Evolutionary conservation across 139 green algal species (phyloP).

Genomic region (Edaphochlamys debaryana): DNA sequence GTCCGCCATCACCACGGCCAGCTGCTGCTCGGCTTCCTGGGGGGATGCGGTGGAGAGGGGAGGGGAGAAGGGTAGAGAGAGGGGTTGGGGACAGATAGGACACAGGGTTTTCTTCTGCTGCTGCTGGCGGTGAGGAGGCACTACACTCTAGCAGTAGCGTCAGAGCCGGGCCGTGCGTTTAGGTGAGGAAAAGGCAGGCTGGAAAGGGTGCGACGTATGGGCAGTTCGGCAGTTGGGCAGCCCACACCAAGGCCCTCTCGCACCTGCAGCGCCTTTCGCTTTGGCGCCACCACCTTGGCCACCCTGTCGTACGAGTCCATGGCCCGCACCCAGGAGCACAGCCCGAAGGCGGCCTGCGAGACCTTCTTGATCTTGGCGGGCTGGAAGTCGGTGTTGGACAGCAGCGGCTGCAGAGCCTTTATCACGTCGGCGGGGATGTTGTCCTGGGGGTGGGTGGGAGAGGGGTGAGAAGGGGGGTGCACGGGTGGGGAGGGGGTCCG

Average conservation of each 20-base stretch:
- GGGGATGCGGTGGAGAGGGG: conserved; percentile 14
- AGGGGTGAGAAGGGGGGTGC: too few relatives aligned
- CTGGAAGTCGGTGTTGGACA: conserved; percentile 65
- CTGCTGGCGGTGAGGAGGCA: too few relatives aligned
- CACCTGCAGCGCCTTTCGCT: conserved; percentile 63
- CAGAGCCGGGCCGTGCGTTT: too few relatives aligned
- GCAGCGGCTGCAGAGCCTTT: conserved; percentile 46
- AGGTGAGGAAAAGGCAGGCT: too few relatives aligned
- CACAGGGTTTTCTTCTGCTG: too few relatives aligned
- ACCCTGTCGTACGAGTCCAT: conserved; percentile 86
- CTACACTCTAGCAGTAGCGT: too few relatives aligned
- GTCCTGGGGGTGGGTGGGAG: conserved; percentile 44
- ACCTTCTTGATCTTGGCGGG: conserved; percentile 74
- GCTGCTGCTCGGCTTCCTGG: conserved; percentile 31
- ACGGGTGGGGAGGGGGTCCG: too few relatives aligned
- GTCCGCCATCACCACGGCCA: conserved; percentile 52
- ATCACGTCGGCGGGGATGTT: conserved; percentile 64
- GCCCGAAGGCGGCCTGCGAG: conserved; percentile 74
- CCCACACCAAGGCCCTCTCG: too few relatives aligned
- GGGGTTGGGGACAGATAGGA: background rate
- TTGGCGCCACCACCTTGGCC: conserved; percentile 76
- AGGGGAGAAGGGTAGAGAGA: background rate
- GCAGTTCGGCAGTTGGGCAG: too few relatives aligned
- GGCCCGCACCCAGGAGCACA: conserved; percentile 83
- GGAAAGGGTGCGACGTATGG: too few relatives aligned